These are phyloP conservation scores for Collybia sp. DNA, from an alignment of 768 basidiomycete species.

Conservation along the genomic window DNA sequence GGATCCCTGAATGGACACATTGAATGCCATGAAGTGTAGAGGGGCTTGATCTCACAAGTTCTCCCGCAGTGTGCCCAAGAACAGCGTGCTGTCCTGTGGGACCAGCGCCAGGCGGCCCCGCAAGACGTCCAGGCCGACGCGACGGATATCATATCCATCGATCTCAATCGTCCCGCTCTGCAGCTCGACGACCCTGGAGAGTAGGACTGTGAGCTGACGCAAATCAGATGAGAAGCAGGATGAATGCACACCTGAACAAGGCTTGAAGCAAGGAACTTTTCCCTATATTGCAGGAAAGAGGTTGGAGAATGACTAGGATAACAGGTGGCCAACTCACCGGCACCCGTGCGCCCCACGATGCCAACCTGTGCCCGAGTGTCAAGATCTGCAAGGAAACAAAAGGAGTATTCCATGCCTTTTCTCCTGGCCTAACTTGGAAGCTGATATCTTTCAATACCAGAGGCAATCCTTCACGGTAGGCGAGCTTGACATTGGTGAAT, in stretches of 20 bases:
- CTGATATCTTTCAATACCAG: slow-evolving; percentile 56
- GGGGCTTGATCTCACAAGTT: slow-evolving; percentile 28
- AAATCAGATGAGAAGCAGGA: neutral
- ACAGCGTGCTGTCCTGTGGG: slow-evolving; percentile 61
- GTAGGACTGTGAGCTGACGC: neutral
- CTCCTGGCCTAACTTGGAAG: slow-evolving; percentile 53
- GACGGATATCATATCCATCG: slow-evolving; percentile 47
- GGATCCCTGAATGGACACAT: slow-evolving; percentile 41
- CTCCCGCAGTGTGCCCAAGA: slow-evolving; percentile 43
- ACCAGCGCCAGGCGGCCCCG: slow-evolving; percentile 58
- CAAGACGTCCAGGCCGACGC: slow-evolving; percentile 51
- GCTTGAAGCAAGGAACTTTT: slow-evolving; percentile 58
- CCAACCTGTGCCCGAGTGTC: slow-evolving; percentile 26
- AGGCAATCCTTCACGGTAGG: slow-evolving; percentile 61
- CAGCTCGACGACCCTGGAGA: slow-evolving; percentile 52
- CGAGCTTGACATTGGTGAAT: slow-evolving; percentile 51
- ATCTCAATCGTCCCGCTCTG: slow-evolving; percentile 52
- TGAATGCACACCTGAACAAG: slow-evolving; percentile 39
- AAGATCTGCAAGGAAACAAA: neutral
- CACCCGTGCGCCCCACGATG: slow-evolving; percentile 44
- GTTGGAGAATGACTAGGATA: neutral
- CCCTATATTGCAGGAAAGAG: slow-evolving; percentile 17
- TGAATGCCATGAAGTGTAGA: neutral
- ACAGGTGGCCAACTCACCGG: slow-evolving; percentile 19
- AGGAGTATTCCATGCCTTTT: slow-evolving; percentile 43